Conservation (phyloP, 1,284 basidiomycete species). For the Leucoagaricus sp. region DNA sequence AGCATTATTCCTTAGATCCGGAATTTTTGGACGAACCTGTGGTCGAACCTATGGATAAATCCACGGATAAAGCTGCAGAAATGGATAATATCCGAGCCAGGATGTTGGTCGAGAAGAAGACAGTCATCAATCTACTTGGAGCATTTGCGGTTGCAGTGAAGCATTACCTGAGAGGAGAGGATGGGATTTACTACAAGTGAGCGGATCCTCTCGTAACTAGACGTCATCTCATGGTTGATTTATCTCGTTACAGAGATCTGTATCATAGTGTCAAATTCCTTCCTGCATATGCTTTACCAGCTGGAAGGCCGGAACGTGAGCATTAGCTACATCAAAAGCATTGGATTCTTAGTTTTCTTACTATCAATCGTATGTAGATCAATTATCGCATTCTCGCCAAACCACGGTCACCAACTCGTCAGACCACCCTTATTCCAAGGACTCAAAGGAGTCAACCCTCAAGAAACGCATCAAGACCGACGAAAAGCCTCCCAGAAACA, state of each 20-base stretch:
- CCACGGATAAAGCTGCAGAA: no score
- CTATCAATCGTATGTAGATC: not conserved
- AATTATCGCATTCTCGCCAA: not conserved
- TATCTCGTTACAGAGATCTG: constrained; percentile 45
- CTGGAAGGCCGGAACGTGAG: constrained; percentile 46
- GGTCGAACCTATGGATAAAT: constrained; percentile 22
- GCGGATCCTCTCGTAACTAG: constrained; percentile 16
- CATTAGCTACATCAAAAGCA: constrained; percentile 15
- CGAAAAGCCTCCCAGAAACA: not conserved
- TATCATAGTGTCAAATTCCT: constrained; percentile 69
- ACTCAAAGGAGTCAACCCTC: no score
- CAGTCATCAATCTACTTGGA: constrained; percentile 39
- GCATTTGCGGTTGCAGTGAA: constrained; percentile 40
- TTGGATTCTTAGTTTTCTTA: no score
- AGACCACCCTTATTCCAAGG: not conserved
- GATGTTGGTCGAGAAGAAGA: constrained; percentile 65
- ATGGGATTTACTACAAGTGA: constrained; percentile 55
- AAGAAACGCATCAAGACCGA: not conserved
- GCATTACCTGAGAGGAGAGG: constrained; percentile 42
- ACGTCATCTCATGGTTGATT: not conserved
- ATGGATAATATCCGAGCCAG: constrained; percentile 46
- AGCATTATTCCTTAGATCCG: not conserved
- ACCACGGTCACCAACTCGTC: not conserved
- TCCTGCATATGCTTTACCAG: constrained; percentile 62
- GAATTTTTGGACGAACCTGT: constrained; percentile 22